These are phyloP conservation scores for Lactarius pseudohatsudake DNA, from an alignment of 768 basidiomycete genomes.

Conservation along the genomic window DNA sequence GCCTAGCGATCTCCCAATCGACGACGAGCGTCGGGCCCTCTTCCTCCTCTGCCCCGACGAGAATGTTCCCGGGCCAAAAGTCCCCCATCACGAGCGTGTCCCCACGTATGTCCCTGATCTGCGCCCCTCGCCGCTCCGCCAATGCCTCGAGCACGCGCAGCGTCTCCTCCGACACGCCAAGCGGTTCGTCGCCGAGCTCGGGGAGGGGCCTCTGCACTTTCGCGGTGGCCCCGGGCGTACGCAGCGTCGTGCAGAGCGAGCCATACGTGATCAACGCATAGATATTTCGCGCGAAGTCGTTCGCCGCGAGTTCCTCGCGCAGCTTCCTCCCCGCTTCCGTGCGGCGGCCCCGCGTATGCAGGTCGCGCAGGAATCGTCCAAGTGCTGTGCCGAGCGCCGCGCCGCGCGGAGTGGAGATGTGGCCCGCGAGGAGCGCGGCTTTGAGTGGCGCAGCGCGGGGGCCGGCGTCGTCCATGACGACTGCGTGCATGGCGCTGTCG, in stretches of 20 bases:
- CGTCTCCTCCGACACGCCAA: conserved; percentile 41
- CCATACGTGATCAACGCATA: conserved; percentile 47
- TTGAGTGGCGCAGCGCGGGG: conserved; percentile 41
- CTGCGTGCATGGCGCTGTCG: conserved; percentile 48
- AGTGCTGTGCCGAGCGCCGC: conserved; percentile 51
- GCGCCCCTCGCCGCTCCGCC: conserved; percentile 34
- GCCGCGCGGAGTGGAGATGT: conserved; percentile 35
- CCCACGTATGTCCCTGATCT: conserved; percentile 37
- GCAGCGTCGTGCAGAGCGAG: conserved; percentile 38
- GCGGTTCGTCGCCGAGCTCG: conserved; percentile 41
- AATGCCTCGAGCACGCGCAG: conserved; percentile 39
- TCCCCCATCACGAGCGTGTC: conserved; percentile 55
- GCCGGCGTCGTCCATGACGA: conserved; percentile 67
- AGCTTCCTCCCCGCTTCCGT: conserved; percentile 18
- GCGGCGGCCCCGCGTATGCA: conserved; percentile 51
- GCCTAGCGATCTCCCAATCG: conserved; percentile 66
- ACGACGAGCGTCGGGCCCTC: conserved; percentile 43
- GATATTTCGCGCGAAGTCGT: conserved; percentile 43
- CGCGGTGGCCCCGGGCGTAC: neutral
- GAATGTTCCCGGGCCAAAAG: conserved; percentile 71
- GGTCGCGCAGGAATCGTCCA: conserved; percentile 51
- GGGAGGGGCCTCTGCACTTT: conserved; percentile 10
- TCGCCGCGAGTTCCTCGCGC: conserved; percentile 26
- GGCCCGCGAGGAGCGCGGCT: conserved; percentile 38
- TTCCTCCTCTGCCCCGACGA: conserved; percentile 42